Conservation (phyloP, 2,329 filamentous ascomycete genomes). For the Neopestalotiopsis clavispora region DNA sequence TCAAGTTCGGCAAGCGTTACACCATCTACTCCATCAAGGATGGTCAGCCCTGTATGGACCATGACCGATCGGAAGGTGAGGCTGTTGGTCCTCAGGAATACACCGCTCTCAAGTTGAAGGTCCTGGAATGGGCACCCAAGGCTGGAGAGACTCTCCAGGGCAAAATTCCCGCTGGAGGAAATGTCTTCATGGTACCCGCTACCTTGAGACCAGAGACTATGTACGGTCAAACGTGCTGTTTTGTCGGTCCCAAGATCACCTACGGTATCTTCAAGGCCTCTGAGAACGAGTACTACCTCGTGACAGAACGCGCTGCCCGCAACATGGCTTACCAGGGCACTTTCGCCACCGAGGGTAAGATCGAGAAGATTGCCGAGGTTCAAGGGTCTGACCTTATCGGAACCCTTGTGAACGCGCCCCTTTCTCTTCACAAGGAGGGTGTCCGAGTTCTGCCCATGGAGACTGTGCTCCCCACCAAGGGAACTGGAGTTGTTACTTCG, state of each 20-base stretch:
- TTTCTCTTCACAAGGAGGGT: constrained; percentile 82
- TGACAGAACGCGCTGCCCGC: constrained; percentile 83
- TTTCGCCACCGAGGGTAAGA: constrained; percentile 77
- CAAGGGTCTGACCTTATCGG: constrained; percentile 82
- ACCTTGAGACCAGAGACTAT: constrained; percentile 96
- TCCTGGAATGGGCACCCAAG: constrained; percentile 84
- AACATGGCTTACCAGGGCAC: constrained; percentile 97
- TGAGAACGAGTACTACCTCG: constrained; percentile 80
- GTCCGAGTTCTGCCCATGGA: constrained; percentile 96
- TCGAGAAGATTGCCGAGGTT: constrained; percentile 76
- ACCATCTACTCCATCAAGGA: constrained; percentile 94
- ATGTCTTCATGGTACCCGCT: constrained; percentile 88
- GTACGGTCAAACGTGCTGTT: constrained; percentile 97
- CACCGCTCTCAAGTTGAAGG: constrained; percentile 87
- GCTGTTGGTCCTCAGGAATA: constrained; percentile 90
- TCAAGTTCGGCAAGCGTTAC: constrained; percentile 91
- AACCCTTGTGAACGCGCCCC: constrained; percentile 85
- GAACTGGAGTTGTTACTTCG: constrained; percentile 93
- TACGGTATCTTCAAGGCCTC: constrained; percentile 88
- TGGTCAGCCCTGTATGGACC: constrained; percentile 85
- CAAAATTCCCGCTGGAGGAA: constrained; percentile 78
- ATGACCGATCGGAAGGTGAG: constrained; percentile 82
- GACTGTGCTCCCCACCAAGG: constrained; percentile 87
- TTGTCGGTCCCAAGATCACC: constrained; percentile 85
- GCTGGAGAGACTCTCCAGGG: constrained; percentile 74